A percentile compares a stretch with the other conserved stretches of the same genome.
These are phyloP conservation scores for Naematelia aurantialba DNA, from an alignment of 768 basidiomycete genomes.

Conservation along the genomic window DNA sequence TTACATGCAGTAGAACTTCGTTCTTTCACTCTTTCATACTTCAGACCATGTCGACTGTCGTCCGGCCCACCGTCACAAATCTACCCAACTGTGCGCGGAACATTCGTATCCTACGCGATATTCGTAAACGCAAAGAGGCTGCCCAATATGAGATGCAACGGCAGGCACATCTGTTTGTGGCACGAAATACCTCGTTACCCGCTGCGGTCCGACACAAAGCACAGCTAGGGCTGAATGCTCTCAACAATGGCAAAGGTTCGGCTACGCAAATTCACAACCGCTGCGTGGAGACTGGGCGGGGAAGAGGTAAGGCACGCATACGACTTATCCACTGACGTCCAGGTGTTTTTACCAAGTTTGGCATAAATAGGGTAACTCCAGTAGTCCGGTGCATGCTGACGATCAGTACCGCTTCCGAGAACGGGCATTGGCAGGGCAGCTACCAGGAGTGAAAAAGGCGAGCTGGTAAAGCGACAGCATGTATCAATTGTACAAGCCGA, in stretches of 20 bases:
- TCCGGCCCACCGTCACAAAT: background rate
- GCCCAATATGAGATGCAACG: constrained; percentile 69
- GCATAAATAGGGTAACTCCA: background rate
- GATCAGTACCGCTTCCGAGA: constrained; percentile 81
- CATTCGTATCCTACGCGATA: constrained; percentile 36
- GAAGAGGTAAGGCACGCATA: constrained; percentile 68
- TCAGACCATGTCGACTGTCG: background rate
- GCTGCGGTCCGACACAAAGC: constrained; percentile 87
- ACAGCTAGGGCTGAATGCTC: constrained; percentile 85
- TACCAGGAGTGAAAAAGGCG: constrained; percentile 84
- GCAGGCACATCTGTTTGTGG: constrained; percentile 86
- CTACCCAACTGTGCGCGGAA: background rate
- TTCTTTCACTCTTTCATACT: background rate
- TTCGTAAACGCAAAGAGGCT: constrained; percentile 39
- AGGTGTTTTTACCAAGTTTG: constrained; percentile 56
- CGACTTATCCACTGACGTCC: constrained; percentile 75
- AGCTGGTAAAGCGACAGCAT: constrained; percentile 63
- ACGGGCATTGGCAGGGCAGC: constrained; percentile 73
- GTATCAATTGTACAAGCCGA: constrained; percentile 16
- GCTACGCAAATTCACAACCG: constrained; percentile 86
- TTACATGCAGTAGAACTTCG: no score
- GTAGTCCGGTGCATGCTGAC: constrained; percentile 4
- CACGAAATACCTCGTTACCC: constrained; percentile 84
- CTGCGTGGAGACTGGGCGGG: constrained; percentile 77
- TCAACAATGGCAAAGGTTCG: constrained; percentile 68